Conservation (phyloP, 768 basidiomycete genomes). For the Tricholoma furcatifolium region DNA sequence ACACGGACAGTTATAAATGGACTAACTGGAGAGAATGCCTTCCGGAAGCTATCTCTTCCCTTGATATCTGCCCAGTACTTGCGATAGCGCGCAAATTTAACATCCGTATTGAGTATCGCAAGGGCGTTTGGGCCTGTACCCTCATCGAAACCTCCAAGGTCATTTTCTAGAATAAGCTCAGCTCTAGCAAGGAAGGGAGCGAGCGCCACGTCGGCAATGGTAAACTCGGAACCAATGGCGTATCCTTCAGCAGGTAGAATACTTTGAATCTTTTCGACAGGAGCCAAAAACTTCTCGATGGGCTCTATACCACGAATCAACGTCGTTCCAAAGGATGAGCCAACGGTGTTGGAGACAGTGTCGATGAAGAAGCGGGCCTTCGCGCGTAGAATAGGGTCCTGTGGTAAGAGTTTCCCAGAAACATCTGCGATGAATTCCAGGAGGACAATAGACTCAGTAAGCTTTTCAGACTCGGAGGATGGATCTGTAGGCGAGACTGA, state of each 20-base stretch:
- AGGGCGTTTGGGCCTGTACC: conserved; percentile 47
- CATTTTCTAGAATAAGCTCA: conserved; percentile 42
- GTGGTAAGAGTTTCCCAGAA: conserved; percentile 51
- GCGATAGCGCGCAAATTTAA: conserved; percentile 49
- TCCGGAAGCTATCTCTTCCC: conserved; percentile 50
- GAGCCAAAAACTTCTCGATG: conserved; percentile 38
- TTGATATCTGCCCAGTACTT: conserved; percentile 48
- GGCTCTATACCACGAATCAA: conserved; percentile 35
- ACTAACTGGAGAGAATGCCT: conserved; percentile 54
- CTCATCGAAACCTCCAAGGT: conserved; percentile 47
- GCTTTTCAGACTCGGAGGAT: conserved; percentile 56
- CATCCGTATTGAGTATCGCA: conserved; percentile 37
- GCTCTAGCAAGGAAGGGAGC: conserved; percentile 59
- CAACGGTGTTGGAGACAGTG: conserved; percentile 44
- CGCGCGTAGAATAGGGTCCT: conserved; percentile 55
- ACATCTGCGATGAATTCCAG: conserved; percentile 68
- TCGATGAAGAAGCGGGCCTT: conserved; percentile 65
- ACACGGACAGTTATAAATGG: neutral
- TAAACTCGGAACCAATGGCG: conserved; percentile 45
- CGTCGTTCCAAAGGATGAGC: conserved; percentile 35
- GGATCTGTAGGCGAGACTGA: conserved; percentile 52
- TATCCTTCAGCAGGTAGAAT: conserved; percentile 49
- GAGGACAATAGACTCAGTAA: conserved; percentile 65
- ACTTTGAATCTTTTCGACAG: conserved; percentile 46
- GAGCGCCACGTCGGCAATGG: conserved; percentile 63